phyloP scores from a whole-genome alignment of 257 asterid genomes.

The Phtheirospermum japonicum region DNA sequence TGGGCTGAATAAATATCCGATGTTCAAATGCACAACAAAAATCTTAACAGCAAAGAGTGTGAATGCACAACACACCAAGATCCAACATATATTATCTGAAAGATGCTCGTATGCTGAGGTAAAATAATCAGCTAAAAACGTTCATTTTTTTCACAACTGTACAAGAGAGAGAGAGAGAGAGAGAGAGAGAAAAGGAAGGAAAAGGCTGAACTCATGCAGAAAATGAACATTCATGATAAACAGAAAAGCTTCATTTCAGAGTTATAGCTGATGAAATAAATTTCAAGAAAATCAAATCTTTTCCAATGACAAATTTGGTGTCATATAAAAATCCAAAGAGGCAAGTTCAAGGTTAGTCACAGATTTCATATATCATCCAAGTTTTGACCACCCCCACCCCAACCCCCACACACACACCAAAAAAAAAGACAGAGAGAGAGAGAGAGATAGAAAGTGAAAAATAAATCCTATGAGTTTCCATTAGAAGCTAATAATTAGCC shows the following conservation, averaged over 20 bases:
- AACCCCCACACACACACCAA: no score
- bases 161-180: neutral
- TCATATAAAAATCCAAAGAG: neutral
- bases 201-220: conserved; percentile 10
- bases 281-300: neutral
- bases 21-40: neutral
- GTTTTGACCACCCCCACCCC: no score
- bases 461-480: neutral
- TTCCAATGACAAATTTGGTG: neutral
- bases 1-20: neutral
- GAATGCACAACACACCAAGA: conserved; percentile 6
- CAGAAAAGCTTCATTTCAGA: conserved; percentile 2
- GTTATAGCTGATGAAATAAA: neutral
- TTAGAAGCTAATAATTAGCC: neutral
- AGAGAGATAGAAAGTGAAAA: no score
- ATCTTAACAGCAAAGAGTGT: neutral
- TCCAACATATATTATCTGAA: neutral
- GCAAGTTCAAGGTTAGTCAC: conserved; percentile 8
- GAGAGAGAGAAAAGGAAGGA: neutral
- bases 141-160: neutral
- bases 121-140: neutral
- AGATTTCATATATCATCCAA: neutral
- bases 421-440: no score
- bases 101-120: neutral
- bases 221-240: conserved; percentile 6